Percentiles rank a stretch among this genome's conserved stretches.
Evolutionary conservation across 306 rosid genomes (phyloP).

Genomic region (Lathyrus oleraceus): DNA sequence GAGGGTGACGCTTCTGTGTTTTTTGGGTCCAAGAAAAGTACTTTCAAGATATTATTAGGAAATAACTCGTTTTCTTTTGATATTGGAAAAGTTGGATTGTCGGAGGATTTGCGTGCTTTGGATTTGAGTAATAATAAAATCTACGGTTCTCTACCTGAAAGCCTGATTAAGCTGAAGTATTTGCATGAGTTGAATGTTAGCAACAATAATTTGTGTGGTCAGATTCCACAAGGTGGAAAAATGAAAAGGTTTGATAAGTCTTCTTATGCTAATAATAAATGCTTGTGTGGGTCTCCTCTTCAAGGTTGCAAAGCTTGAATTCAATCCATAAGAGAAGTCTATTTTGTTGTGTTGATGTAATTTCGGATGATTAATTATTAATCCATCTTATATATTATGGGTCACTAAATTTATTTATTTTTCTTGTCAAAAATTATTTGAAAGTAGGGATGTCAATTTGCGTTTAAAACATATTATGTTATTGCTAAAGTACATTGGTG

Average conservation of each 20-base stretch:
- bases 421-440: no score
- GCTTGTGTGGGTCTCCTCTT: conserved; percentile 21
- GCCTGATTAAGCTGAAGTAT: conserved; percentile 1
- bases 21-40: conserved; percentile 17
- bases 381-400: no score
- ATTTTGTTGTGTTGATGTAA: no score
- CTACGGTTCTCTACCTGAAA: conserved; percentile 29
- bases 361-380: no score
- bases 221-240: conserved; percentile 19
- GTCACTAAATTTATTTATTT: no score
- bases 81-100: conserved; percentile 28
- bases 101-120: background rate
- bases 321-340: background rate
- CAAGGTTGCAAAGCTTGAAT: conserved; percentile 14
- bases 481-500: no score
- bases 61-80: conserved; percentile 28
- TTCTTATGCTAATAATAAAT: conserved; percentile 27
- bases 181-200: conserved; percentile 28
- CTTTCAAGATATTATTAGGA: conserved; percentile 13
- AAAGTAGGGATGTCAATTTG: no score
- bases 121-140: conserved; percentile 34
- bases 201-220: background rate
- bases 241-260: background rate
- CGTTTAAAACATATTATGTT: no score
- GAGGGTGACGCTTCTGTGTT: conserved; percentile 42